Base-by-base conservation (phyloP, 495 filamentous ascomycete genomes). In the Talaromyces ruber region DNA sequence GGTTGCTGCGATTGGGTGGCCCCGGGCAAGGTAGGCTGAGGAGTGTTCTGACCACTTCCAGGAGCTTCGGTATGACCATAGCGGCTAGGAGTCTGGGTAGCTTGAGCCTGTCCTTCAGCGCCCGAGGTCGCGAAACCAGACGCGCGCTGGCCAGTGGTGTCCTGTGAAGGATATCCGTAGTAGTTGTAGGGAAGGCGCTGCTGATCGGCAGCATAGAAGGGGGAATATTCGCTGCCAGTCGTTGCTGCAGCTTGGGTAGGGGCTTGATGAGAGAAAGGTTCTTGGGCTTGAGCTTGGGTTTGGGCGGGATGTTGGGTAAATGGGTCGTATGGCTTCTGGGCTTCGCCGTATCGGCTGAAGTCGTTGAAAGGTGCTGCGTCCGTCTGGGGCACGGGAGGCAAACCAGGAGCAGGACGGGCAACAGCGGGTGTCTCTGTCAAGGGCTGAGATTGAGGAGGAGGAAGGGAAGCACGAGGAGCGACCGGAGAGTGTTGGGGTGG, bases 401-500 rank as follows among this genome's bases (percentile, higher is more conserved):
- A 72, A 43, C 86, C 86, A 32, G 86, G 85, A 43, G 86, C 82
- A 53, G 86, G 85, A 68, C 90, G 86, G 54, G 89, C 81, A 24
- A 84, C 79, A 22, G 83, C 77, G 64, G 86, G 78, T 21, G 83
- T 67, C 59, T 93, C 90, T 4, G 81, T 65, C 9, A 71, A 61
- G 22, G 69, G 70, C 32, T 77, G 78, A 47, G 75, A 63, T 54
- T 84, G 81, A 75, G 84, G 84, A 29, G 94, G 95, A 65, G 95
- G 93, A 26, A 97, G 79, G n/a, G 94, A 87, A 62, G 95, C 88
- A 68, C 92, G 83, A 59, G 94, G 95, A n/a, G 93, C 86, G 62
- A 93, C 86, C 12, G 95, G 94, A 3, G 95, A 97, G 68, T 95
- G 91, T 65, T 94, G 90, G 43, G 93, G 93, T 61, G 94, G 94